Evolutionary conservation across 441 rosid species (phyloP), one percentile per base, ranked within the genome.

Genomic region (Theobroma grandiflorum): DNA sequence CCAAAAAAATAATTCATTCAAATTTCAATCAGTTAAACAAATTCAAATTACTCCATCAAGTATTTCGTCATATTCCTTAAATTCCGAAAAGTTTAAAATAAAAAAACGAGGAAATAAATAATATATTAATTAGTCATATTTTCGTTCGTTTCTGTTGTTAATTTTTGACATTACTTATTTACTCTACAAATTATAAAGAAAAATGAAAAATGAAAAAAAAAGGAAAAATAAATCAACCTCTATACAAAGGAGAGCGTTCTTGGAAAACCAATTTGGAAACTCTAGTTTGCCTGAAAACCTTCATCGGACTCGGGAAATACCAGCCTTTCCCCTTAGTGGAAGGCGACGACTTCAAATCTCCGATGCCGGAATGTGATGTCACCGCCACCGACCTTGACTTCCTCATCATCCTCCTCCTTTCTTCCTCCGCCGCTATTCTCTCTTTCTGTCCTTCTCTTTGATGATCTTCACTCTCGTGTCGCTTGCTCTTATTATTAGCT

Each of bases 291-390:
- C 86, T 77, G 86, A 92, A 89, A 67, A 80, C 91, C 74, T 91
- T 91, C 74, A 91, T 90, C 63, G 95, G 94, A 61, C 93, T 89
- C 12, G 88, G 89, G 43, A 90, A 89, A 82, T 86, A 82, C 95
- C 93, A 90, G 31, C 89, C 70, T 76, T 74, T 82, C 49, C 87
- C 82, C 55, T 86, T 81, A 22, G 50, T 45, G 6, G 73, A 20
- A 57, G 82, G 58, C 35, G 89, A 69, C 9, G 84, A 78, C 53
- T 70, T 84, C 26, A 40, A 75, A 43, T 85, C 89, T 78, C 83
- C 31, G 84, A 78, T 65, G 9, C 83, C 55, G 38, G 79, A 61
- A 18, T 74, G 77, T 37, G 81, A 79, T 16, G 81, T 71, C 58
- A 81, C 75, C 1, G 82, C 86, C 74, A 78, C 77, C 15, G 86